These are phyloP conservation scores for Stagonosporopsis vannaccii DNA, from an alignment of 2,329 filamentous ascomycete genomes.

Conservation along the genomic window DNA sequence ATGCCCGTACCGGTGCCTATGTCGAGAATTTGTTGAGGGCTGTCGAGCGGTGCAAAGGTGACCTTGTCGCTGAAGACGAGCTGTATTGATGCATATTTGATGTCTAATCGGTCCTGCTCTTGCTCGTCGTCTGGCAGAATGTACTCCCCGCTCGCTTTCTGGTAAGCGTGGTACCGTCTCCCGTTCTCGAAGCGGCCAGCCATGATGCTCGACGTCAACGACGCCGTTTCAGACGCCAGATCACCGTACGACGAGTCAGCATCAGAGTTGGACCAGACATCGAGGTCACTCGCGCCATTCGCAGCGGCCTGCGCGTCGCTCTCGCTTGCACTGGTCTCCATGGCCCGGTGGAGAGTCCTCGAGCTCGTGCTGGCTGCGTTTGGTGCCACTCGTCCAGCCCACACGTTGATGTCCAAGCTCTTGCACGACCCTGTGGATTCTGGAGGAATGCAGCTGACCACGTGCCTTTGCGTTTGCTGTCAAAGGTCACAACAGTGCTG, in stretches of 20 bases:
- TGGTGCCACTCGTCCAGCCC: conserved; percentile 13
- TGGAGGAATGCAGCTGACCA: conserved; percentile 16
- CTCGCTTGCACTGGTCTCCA: conserved; percentile 23
- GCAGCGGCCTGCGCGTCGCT: conserved; percentile 9
- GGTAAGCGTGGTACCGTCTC: conserved; percentile 34
- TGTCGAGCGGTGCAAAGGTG: conserved; percentile 35
- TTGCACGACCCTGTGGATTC: conserved; percentile 5
- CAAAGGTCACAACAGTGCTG: conserved; percentile 14
- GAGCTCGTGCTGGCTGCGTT: conserved; percentile 11
- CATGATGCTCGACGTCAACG: conserved; percentile 36
- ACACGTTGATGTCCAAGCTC: conserved; percentile 12
- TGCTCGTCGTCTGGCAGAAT: conserved; percentile 37
- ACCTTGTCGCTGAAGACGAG: conserved; percentile 37
- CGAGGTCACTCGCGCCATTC: conserved; percentile 17
- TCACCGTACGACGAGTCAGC: conserved; percentile 34
- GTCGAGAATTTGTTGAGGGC: conserved; percentile 40
- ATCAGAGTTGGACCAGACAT: conserved; percentile 25
- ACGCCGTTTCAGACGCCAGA: conserved; percentile 35
- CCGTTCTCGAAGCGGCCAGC: conserved; percentile 41
- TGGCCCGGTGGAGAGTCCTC: background rate
- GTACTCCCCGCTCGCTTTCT: conserved; percentile 25
- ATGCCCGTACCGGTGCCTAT: conserved; percentile 42
- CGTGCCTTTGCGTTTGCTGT: conserved; percentile 9
- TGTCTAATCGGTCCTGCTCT: conserved; percentile 34
- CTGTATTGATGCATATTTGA: conserved; percentile 35